Evolutionary conservation across 2,329 filamentous ascomycete species (phyloP).

Genomic region (Mycosphaerella sp.): DNA sequence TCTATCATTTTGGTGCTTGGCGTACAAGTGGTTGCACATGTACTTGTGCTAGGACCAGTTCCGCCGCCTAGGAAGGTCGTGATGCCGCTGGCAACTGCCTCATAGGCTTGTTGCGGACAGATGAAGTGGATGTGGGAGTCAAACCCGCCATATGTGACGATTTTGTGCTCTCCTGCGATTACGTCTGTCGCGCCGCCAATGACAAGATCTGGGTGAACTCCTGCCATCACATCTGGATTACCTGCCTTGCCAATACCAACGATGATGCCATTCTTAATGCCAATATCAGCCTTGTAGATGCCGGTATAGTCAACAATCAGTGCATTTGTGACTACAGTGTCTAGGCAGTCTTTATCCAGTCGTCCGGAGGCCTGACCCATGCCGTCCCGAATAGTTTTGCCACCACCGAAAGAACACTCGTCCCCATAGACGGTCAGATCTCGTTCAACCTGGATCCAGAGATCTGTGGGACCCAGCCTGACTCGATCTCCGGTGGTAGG

Average conservation of each 20-base stretch:
- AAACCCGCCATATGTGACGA: constrained; percentile 82
- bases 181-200: constrained; percentile 88
- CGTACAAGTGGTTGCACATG: constrained; percentile 88
- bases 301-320: constrained; percentile 85
- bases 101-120: constrained; percentile 83
- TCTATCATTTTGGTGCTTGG: constrained; percentile 76
- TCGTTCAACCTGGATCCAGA: constrained; percentile 86
- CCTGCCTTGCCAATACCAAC: constrained; percentile 89
- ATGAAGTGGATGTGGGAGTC: constrained; percentile 93
- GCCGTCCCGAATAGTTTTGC: constrained; percentile 86
- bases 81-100: constrained; percentile 76
- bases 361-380: constrained; percentile 89
- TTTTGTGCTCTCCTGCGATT: constrained; percentile 81
- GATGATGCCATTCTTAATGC: constrained; percentile 80
- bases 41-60: constrained; percentile 85
- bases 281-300: constrained; percentile 95
- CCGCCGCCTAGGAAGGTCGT: constrained; percentile 89
- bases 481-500: constrained; percentile 85
- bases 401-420: constrained; percentile 91
- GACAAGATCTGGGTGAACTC: constrained; percentile 69
- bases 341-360: constrained; percentile 63
- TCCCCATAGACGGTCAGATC: constrained; percentile 82
- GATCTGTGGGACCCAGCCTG: constrained; percentile 70
- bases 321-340: constrained; percentile 84
- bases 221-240: constrained; percentile 95